phyloP scores from a whole-genome alignment of 768 basidiomycete species.

The Tricholoma bakamatsutake region DNA sequence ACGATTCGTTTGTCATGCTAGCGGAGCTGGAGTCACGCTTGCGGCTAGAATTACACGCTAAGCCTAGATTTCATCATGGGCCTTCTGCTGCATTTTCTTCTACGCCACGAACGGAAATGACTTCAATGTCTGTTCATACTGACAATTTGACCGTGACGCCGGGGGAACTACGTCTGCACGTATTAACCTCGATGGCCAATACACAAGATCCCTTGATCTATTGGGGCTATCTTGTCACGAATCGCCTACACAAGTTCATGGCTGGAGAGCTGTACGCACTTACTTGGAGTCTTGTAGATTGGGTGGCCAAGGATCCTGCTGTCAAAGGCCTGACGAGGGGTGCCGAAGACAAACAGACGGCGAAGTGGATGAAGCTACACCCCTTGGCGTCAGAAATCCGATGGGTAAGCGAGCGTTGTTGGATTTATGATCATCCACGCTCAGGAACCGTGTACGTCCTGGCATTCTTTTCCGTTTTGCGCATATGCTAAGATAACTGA shows the following conservation, averaged over 20 bases:
- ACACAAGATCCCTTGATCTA: constrained; percentile 67
- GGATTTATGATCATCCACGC: constrained; percentile 97
- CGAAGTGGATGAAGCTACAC: constrained; percentile 88
- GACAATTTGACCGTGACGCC: background rate
- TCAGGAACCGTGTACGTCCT: constrained; percentile 81
- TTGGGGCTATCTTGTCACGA: constrained; percentile 89
- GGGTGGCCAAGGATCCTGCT: constrained; percentile 71
- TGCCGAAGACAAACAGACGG: constrained; percentile 90
- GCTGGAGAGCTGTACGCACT: constrained; percentile 91
- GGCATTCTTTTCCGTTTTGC: constrained; percentile 1
- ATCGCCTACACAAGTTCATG: constrained; percentile 87
- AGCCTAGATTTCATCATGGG: constrained; percentile 21
- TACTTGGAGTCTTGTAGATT: constrained; percentile 82
- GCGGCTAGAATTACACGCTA: constrained; percentile 62
- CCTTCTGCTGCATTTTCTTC: constrained; percentile 10
- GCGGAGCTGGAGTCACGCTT: constrained; percentile 91
- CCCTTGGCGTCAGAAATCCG: constrained; percentile 73
- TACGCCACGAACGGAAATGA: constrained; percentile 4
- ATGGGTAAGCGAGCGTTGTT: constrained; percentile 91
- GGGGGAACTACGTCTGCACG: background rate
- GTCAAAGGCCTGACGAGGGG: constrained; percentile 67
- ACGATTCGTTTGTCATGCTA: constrained; percentile 93
- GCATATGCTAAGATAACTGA: constrained; percentile 2
- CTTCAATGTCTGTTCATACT: constrained; percentile 3
- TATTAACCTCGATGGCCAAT: constrained; percentile 1